phyloP scores from a whole-genome alignment of 2,329 filamentous ascomycete species.

The Sporothrix luriei region DNA sequence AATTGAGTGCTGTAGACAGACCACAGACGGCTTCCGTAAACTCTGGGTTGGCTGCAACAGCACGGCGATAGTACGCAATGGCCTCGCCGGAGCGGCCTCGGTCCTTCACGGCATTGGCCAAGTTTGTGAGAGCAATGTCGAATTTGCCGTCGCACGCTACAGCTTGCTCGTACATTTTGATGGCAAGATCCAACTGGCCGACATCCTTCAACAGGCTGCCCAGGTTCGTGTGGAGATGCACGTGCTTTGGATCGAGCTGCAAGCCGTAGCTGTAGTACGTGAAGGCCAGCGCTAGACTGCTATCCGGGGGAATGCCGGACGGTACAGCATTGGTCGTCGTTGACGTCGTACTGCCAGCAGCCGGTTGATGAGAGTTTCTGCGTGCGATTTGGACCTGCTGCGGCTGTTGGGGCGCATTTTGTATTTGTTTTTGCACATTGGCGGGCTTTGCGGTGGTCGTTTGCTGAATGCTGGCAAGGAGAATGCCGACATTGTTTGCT shows the following conservation, averaged over 20 bases:
- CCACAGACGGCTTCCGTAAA: slow-evolving; percentile 98
- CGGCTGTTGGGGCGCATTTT: neutral
- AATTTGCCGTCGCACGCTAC: slow-evolving; percentile 92
- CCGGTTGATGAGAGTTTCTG: slow-evolving; percentile 15
- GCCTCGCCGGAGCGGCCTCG: slow-evolving; percentile 90
- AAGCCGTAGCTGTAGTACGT: slow-evolving; percentile 96
- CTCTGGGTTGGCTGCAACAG: slow-evolving; percentile 87
- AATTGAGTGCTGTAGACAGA: slow-evolving; percentile 90
- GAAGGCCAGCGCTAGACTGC: slow-evolving; percentile 82
- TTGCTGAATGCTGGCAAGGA: slow-evolving; percentile 93
- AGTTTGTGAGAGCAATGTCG: slow-evolving; percentile 93
- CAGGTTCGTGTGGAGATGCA: slow-evolving; percentile 94
- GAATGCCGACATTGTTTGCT: slow-evolving; percentile 95
- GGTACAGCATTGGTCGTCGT: slow-evolving; percentile 56
- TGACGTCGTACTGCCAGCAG: slow-evolving; percentile 32
- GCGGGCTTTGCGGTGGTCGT: slow-evolving; percentile 28
- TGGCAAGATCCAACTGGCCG: slow-evolving; percentile 85
- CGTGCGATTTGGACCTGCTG: slow-evolving; percentile 8
- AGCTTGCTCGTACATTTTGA: slow-evolving; percentile 95
- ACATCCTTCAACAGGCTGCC: slow-evolving; percentile 96
- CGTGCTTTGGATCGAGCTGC: slow-evolving; percentile 81
- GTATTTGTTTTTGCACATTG: neutral
- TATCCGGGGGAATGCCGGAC: slow-evolving; percentile 75
- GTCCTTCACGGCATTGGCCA: slow-evolving; percentile 97
- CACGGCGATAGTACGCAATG: slow-evolving; percentile 86